A percentile compares a stretch with the other conserved stretches of the same genome.
These are phyloP conservation scores for Carex parvula DNA, from an alignment of 176 grass and related monocot genomes.

Conservation along the genomic window DNA sequence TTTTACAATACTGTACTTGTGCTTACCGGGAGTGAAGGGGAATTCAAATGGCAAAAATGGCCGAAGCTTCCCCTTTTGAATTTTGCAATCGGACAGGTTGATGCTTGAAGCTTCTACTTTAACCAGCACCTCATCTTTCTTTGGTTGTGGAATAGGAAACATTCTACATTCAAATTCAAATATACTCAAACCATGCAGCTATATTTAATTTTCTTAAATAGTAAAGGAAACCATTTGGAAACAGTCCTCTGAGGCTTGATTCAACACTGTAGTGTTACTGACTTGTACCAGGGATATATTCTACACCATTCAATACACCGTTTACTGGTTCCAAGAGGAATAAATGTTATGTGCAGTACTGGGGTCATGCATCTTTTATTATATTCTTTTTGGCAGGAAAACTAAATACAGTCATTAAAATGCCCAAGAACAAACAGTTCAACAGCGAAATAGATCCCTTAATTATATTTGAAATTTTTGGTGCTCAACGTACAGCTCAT, in stretches of 20 bases:
- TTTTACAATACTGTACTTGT: too few species aligned
- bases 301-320: too few species aligned
- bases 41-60: too few species aligned
- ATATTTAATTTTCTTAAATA: not conserved
- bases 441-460: not conserved
- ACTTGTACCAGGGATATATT: not conserved
- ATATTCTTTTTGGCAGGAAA: too few species aligned
- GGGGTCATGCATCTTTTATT: too few species aligned
- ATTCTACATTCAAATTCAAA: constrained; percentile 19
- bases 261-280: not conserved
- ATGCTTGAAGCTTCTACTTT: constrained; percentile 28
- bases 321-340: too few species aligned
- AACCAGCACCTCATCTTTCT: constrained; percentile 46
- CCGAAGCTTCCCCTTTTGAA: too few species aligned
- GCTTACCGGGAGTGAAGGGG: too few species aligned
- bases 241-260: not conserved
- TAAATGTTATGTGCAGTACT: too few species aligned
- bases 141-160: constrained; percentile 41
- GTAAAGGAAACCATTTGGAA: not conserved
- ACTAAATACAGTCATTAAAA: too few species aligned
- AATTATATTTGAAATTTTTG: not conserved
- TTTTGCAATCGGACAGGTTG: too few species aligned
- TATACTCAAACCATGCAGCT: not conserved
- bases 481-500: not conserved
- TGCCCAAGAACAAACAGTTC: not conserved